Evolutionary conservation across 495 filamentous ascomycete species (phyloP), one percentile per base, ranked within the genome.

Genomic region (Aspergillus avenaceus): DNA sequence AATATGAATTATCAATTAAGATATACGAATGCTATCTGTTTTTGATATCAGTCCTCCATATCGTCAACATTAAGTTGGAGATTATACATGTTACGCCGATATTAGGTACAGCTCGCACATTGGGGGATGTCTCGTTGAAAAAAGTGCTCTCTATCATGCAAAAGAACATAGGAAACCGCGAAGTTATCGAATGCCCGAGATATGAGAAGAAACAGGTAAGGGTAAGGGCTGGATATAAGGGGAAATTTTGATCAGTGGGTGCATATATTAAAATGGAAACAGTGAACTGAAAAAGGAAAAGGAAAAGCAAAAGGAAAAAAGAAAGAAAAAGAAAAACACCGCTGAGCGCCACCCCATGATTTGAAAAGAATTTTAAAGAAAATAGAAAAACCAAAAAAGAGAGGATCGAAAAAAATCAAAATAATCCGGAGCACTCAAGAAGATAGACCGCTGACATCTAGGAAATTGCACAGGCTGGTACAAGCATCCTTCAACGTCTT

Each of bases 401-500:
- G 34, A 50, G 14, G 7, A 21, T 28, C 44, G 23, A 6, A 31
- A 36, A 40, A 19, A 29, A 38, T 21, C 41, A 29, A 37, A 44
- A 12, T 4, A 27, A 12, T 25, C 13, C n/a, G 7, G 8, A 29
- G 7, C 24, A 12, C 43, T 43, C n/a, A 54, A n/a, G 63, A 62
- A 28, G 66, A 65, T 28, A 71, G 41, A 13, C 63, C 65, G 48
- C 66, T 69, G 32, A 71, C 63, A 47, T 65, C 53, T 24, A 74
- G 46, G 44, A 73, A 96, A 58, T 83, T 85, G 84, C 90, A 95
- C 48, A 96, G 76, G 66, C 91, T 88, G 50, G 78, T 75, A 64
- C 91, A 96, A 2, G 88, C 88, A 64, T 92, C 80, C 64, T 89
- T 86, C 57, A 96, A 72, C 3, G 86, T 86, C 47, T 85, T 79